Conservation (phyloP, 352 stramenopile genomes). For the Blastocystis sp. region DNA sequence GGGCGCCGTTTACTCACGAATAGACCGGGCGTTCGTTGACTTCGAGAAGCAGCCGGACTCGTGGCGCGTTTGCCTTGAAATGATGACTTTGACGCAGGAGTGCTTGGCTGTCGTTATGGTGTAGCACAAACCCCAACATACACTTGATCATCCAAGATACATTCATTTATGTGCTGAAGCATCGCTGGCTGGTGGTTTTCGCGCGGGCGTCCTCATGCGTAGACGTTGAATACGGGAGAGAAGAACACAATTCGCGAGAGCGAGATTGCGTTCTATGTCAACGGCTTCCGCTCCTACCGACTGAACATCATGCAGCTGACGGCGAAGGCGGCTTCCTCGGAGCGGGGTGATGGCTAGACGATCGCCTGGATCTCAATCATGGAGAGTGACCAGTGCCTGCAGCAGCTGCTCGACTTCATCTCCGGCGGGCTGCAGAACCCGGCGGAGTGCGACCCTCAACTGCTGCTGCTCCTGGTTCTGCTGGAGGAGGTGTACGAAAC, state of each 20-base stretch:
- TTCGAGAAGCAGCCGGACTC: constrained; percentile 59
- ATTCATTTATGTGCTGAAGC: constrained; percentile 66
- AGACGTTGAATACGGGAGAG: not conserved
- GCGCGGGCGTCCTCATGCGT: not conserved
- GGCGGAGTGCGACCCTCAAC: constrained; percentile 8
- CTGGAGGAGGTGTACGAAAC: constrained; percentile 63
- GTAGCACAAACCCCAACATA: constrained; percentile 41
- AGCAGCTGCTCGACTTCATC: constrained; percentile 39
- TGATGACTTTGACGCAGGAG: constrained; percentile 52
- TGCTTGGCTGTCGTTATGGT: not conserved
- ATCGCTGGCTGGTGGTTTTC: constrained; percentile 28
- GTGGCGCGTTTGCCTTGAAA: constrained; percentile 55
- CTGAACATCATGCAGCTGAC: constrained; percentile 50
- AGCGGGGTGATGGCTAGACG: not conserved
- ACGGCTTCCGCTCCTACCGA: constrained; percentile 19
- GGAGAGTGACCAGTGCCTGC: constrained; percentile 30
- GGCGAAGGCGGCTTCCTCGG: constrained; percentile 2
- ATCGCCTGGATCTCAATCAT: constrained; percentile 65
- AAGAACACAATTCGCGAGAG: constrained; percentile 48
- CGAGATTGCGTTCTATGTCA: constrained; percentile 67
- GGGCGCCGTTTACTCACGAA: not conserved
- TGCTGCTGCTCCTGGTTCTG: constrained; percentile 51
- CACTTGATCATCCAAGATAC: constrained; percentile 64
- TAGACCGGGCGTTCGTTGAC: constrained; percentile 57
- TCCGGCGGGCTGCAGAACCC: constrained; percentile 31